These are phyloP conservation scores for Seiridium cupressi DNA, from an alignment of 2,329 filamentous ascomycete genomes.

Conservation along the genomic window DNA sequence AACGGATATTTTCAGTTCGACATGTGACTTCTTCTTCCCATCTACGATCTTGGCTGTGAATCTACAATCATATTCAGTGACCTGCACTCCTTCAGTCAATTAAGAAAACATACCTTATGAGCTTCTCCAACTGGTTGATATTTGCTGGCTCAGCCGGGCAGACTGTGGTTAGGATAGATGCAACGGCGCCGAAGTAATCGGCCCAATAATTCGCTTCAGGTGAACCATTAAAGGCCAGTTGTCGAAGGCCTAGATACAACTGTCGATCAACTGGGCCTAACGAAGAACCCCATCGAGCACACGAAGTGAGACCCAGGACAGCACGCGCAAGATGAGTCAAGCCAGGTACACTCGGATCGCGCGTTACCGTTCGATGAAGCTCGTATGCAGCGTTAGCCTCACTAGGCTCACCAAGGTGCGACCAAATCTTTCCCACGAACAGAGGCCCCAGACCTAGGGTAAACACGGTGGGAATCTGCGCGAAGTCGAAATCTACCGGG, in stretches of 20 bases:
- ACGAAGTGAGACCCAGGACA: constrained; percentile 68
- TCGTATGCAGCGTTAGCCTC: constrained; percentile 63
- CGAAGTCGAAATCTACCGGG: constrained; percentile 35
- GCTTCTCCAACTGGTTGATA: constrained; percentile 29
- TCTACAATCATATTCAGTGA: constrained; percentile 11
- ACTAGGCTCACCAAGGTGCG: constrained; percentile 43
- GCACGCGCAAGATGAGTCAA: constrained; percentile 71
- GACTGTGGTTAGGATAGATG: constrained; percentile 39
- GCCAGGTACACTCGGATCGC: constrained; percentile 68
- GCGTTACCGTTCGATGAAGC: constrained; percentile 69
- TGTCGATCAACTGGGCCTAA: constrained; percentile 46
- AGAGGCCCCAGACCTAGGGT: constrained; percentile 39
- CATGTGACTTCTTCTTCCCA: constrained; percentile 25
- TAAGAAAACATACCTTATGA: constrained; percentile 36
- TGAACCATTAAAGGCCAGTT: constrained; percentile 36
- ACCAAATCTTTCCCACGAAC: constrained; percentile 52
- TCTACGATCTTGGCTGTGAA: constrained; percentile 15
- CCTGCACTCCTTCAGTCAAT: background rate
- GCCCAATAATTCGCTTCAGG: constrained; percentile 49
- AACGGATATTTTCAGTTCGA: constrained; percentile 23
- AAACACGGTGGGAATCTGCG: constrained; percentile 38
- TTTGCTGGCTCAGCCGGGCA: constrained; percentile 39
- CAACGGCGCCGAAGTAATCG: constrained; percentile 49
- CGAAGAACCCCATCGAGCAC: constrained; percentile 70
- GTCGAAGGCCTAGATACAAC: constrained; percentile 40